Base-by-base conservation (phyloP, 768 basidiomycete species). In the Leucosporidium scottii region DNA sequence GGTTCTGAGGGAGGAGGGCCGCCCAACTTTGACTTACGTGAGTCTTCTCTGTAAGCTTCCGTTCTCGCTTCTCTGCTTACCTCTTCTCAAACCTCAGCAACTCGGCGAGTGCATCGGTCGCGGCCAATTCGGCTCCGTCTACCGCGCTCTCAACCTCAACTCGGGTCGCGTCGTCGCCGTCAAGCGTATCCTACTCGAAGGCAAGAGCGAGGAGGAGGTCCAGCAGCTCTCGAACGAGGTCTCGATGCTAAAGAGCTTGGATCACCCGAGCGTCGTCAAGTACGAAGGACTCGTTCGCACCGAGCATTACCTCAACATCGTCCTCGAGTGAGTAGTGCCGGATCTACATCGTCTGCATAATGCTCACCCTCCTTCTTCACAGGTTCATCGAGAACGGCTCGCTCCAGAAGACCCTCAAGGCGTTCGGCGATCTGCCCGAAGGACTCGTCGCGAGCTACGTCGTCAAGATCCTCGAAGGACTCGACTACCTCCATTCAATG, bases 161-260 rank as follows among this genome's bases (percentile, higher is more conserved):
- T 93, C 89, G 1, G 94, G 94, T 21, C 90, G 94, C 78, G 94
- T 91, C 85, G 93, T 94, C n/a, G 94, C 94, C n/a, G 91, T 98
- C 61, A 99, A 99, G 80, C 87, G 91, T 36, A 94, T 99, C 74
- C 82, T 88, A 60, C 81, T 98, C 48, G 89, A 90, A 60, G 94
- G 92, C 12, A 81, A 96, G 75, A 88, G 88, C 77, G 93, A 96
- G 78, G 87, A 86, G 25, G 93, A 98, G 76, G 86, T 97, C 25
- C 84, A 83, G 58, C 88, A 91, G 76, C 83, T 98, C 59, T 96
- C 94, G 91, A 84, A 84, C 70, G 94, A 99, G 78, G 94, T 98
- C 21, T 89, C 93, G 74, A 81, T 99, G 47, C 85, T 97, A 74
- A 93, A 93, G 81, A 84, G 89, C 56, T 80, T 98, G 51, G 86